Percentiles rank a stretch among this genome's conserved stretches.
phyloP scores from a whole-genome alignment of 2,329 filamentous ascomycete genomes.

The Cladophialophora chaetospira region DNA sequence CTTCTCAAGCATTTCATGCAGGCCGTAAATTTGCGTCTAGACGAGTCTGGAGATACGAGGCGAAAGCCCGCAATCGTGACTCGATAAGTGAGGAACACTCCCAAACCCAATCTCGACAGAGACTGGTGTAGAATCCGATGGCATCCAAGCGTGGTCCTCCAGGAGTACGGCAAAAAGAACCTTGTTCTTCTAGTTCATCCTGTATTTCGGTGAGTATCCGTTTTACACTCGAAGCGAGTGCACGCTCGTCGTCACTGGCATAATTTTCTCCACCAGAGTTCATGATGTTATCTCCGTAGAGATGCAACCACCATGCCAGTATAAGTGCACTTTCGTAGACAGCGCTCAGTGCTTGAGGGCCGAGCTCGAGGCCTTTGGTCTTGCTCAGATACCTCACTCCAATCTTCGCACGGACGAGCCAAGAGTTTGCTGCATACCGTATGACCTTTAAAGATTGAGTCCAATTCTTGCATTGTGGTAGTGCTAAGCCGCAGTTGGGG shows the following conservation, averaged over 20 bases:
- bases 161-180: neutral
- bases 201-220: neutral
- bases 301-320: neutral
- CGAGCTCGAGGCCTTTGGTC: conserved; percentile 13
- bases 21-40: too few species aligned
- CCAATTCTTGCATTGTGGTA: conserved; percentile 3
- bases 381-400: conserved; percentile 9
- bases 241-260: neutral
- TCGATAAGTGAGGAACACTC: conserved; percentile 3
- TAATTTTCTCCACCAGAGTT: neutral
- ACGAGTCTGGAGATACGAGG: neutral
- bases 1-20: too few species aligned
- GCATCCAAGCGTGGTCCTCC: neutral
- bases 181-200: conserved; percentile 3
- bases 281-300: neutral
- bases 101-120: conserved; percentile 7
- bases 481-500: neutral
- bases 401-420: conserved; percentile 20
- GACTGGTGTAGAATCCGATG: conserved; percentile 3
- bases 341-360: conserved; percentile 5
- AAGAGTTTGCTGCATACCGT: conserved; percentile 15
- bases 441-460: conserved; percentile 3
- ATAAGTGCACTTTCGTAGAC: conserved; percentile 14
- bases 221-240: neutral
- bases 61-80: neutral